Percentiles rank a stretch among this genome's conserved stretches.
Evolutionary conservation across 2,329 filamentous ascomycete species (phyloP).

Genomic region (Cladophialophora yegresii): DNA sequence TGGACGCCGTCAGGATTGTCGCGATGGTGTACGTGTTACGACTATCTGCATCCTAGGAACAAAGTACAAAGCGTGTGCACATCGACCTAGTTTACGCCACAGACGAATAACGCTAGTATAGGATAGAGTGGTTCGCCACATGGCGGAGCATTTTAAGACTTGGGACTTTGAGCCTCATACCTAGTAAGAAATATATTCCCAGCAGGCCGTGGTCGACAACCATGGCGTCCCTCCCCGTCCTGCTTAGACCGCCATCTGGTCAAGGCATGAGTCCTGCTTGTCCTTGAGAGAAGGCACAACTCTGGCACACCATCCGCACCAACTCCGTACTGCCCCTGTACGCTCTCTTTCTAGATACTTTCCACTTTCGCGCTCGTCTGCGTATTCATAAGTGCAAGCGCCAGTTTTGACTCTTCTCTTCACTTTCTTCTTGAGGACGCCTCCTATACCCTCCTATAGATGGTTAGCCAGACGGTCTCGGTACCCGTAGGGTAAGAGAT

Average conservation of each 20-base stretch:
- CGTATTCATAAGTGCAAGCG: conserved; percentile 80
- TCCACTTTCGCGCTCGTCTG: conserved; percentile 70
- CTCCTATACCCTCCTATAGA: conserved; percentile 72
- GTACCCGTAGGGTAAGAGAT: background rate
- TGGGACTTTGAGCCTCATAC: background rate
- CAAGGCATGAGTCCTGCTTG: conserved; percentile 23
- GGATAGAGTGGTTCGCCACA: background rate
- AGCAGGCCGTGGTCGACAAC: background rate
- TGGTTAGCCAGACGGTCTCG: background rate
- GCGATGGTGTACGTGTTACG: background rate
- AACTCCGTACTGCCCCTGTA: conserved; percentile 68
- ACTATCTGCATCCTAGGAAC: background rate
- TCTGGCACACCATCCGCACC: conserved; percentile 89
- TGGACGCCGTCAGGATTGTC: background rate
- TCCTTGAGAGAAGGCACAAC: conserved; percentile 65
- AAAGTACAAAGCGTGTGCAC: background rate
- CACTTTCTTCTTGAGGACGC: conserved; percentile 82
- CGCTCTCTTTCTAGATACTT: conserved; percentile 71
- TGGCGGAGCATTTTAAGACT: background rate
- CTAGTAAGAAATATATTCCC: background rate
- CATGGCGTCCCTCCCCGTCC: background rate
- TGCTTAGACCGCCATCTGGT: conserved; percentile 8
- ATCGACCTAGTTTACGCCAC: background rate
- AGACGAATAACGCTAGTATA: background rate
- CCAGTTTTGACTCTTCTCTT: conserved; percentile 80